These are phyloP conservation scores for Lipomyces chichibuensis DNA, from an alignment of 805 yeast genomes.

Conservation along the genomic window DNA sequence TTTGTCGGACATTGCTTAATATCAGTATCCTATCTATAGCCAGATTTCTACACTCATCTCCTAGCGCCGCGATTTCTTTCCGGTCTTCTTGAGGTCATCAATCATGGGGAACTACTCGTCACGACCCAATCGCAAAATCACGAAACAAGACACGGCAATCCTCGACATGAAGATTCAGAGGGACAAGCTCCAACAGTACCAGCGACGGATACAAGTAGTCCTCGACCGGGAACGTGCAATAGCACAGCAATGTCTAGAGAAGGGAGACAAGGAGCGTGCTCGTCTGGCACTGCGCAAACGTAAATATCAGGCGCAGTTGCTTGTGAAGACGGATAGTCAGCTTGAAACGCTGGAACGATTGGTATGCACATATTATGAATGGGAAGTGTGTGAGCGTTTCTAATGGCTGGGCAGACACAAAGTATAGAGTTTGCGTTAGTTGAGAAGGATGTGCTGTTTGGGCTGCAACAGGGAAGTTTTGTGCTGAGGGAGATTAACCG, in stretches of 20 bases:
- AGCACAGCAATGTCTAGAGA: slow-evolving; percentile 59
- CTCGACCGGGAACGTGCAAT: slow-evolving; percentile 63
- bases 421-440: slow-evolving; percentile 83
- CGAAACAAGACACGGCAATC: slow-evolving; percentile 83
- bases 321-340: slow-evolving; percentile 74
- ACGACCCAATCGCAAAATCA: slow-evolving; percentile 53
- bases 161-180: slow-evolving; percentile 85
- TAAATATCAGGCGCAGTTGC: slow-evolving; percentile 77
- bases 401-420: slow-evolving; percentile 31
- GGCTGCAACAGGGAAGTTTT: slow-evolving; percentile 77
- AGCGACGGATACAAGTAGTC: slow-evolving; percentile 58
- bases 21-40: neutral
- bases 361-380: slow-evolving; percentile 52
- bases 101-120: slow-evolving; percentile 45
- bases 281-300: slow-evolving; percentile 70
- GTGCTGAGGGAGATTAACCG: slow-evolving; percentile 74
- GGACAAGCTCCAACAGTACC: slow-evolving; percentile 79
- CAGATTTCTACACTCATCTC: neutral
- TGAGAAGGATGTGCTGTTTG: slow-evolving; percentile 81
- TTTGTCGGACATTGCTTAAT: neutral
- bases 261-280: slow-evolving; percentile 63
- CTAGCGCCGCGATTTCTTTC: neutral
- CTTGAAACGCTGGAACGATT: slow-evolving; percentile 76
- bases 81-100: neutral
- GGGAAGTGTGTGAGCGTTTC: neutral